Percentiles rank a stretch among this genome's conserved stretches.
Evolutionary conservation across 192 early-diverging fungal species (phyloP).

Genomic region (Backusella westeae): DNA sequence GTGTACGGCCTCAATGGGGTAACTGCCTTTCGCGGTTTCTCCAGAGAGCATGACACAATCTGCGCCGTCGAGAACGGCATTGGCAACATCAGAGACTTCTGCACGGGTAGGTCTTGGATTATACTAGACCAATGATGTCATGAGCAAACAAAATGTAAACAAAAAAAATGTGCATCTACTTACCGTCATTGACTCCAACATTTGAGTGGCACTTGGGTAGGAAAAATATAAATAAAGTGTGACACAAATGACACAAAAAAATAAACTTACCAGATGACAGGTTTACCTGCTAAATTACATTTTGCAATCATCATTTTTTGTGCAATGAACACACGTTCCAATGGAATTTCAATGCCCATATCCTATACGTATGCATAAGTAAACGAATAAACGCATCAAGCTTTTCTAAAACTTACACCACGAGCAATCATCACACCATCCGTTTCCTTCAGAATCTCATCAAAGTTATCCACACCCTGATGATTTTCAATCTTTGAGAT

Average conservation of each 20-base stretch:
- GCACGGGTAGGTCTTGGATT: constrained; percentile 95
- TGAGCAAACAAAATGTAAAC: neutral
- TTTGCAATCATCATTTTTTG: constrained; percentile 98
- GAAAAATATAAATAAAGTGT: neutral
- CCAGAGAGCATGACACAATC: constrained; percentile 97
- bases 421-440: constrained; percentile 97
- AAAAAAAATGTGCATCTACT: neutral
- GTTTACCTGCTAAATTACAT: constrained; percentile 92
- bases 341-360: constrained; percentile 92
- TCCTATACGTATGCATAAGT: constrained; percentile 37
- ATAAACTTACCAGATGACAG: constrained; percentile 60
- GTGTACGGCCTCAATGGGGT: constrained; percentile 80
- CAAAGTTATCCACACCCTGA: constrained; percentile 92
- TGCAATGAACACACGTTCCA: constrained; percentile 79
- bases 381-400: neutral
- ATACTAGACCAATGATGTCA: constrained; percentile 23
- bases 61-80: constrained; percentile 90
- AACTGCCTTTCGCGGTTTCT: constrained; percentile 90
- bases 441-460: constrained; percentile 85
- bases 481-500: constrained; percentile 95
- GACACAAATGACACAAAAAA: neutral
- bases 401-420: constrained; percentile 40
- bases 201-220: constrained; percentile 77
- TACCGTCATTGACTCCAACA: constrained; percentile 86
- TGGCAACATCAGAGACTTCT: constrained; percentile 94